phyloP scores from a whole-genome alignment of 495 filamentous ascomycete genomes.

The Aspergillus bridgeri region DNA sequence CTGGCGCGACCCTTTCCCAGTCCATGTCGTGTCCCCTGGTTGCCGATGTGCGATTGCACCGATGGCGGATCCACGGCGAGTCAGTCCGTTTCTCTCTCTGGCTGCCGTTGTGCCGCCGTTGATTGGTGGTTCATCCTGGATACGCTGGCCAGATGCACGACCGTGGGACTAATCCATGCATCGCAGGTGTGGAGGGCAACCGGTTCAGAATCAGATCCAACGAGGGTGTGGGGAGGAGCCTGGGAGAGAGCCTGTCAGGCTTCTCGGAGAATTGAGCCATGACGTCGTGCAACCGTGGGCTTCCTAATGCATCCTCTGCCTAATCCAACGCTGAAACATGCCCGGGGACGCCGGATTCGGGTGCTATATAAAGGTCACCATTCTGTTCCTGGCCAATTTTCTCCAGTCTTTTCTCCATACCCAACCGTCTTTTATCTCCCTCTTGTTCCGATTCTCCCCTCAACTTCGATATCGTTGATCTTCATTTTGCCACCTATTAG shows the following conservation, averaged over 20 bases:
- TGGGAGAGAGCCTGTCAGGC: not conserved
- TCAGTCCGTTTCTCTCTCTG: not conserved
- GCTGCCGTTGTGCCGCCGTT: not conserved
- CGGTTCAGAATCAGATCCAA: not conserved
- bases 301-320: constrained; percentile 1
- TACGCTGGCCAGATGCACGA: not conserved
- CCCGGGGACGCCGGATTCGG: not conserved
- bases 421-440: not conserved
- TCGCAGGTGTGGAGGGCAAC: constrained; percentile 1
- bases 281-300: constrained; percentile 10
- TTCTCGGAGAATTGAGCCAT: not conserved
- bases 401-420: not conserved
- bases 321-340: not conserved
- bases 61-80: not conserved
- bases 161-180: not conserved
- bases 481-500: not conserved
- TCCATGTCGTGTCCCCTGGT: not conserved
- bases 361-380: not conserved
- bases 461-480: not conserved
- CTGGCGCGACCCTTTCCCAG: not conserved
- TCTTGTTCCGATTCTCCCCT: not conserved
- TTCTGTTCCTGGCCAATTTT: not conserved
- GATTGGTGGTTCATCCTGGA: not conserved
- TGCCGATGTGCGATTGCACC: not conserved
- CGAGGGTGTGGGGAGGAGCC: not conserved